phyloP scores from a whole-genome alignment of 805 yeast species.

The Nakazawaea ambrosiae region DNA sequence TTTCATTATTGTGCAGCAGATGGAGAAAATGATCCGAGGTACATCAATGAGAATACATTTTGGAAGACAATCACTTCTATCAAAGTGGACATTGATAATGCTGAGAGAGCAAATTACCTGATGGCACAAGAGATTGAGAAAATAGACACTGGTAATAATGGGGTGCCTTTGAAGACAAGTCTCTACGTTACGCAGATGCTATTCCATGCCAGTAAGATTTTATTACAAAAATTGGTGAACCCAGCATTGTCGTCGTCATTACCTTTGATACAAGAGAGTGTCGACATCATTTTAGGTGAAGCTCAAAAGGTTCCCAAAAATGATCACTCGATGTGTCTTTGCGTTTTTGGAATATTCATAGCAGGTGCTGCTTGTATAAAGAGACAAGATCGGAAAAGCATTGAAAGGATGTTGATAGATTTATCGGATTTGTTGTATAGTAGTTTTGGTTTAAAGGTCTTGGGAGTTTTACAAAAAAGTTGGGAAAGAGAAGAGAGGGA shows the following conservation, averaged over 20 bases:
- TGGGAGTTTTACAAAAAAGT: constrained; percentile 9
- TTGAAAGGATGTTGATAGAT: constrained; percentile 5
- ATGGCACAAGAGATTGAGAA: background rate
- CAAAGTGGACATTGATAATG: constrained; percentile 5
- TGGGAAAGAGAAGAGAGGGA: constrained; percentile 7
- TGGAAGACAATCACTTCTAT: constrained; percentile 8
- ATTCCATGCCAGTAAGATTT: constrained; percentile 8
- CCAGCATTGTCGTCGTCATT: constrained; percentile 4
- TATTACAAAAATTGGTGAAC: constrained; percentile 8
- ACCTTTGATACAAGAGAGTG: constrained; percentile 8
- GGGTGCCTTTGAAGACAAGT: background rate
- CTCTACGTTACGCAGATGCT: constrained; percentile 3
- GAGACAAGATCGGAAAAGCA: background rate
- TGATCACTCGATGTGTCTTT: constrained; percentile 10
- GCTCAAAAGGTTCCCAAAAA: constrained; percentile 1
- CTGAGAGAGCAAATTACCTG: no score
- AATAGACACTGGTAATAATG: background rate
- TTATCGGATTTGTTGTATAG: constrained; percentile 8
- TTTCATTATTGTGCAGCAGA: constrained; percentile 10
- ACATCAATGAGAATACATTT: constrained; percentile 6
- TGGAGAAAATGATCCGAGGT: background rate
- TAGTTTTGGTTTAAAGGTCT: constrained; percentile 9
- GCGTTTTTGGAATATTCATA: constrained; percentile 7
- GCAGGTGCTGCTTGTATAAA: constrained; percentile 6
- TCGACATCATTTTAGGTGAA: background rate